Base-by-base conservation (phyloP, 1,284 basidiomycete genomes). In the Meira miltonrushii region DNA sequence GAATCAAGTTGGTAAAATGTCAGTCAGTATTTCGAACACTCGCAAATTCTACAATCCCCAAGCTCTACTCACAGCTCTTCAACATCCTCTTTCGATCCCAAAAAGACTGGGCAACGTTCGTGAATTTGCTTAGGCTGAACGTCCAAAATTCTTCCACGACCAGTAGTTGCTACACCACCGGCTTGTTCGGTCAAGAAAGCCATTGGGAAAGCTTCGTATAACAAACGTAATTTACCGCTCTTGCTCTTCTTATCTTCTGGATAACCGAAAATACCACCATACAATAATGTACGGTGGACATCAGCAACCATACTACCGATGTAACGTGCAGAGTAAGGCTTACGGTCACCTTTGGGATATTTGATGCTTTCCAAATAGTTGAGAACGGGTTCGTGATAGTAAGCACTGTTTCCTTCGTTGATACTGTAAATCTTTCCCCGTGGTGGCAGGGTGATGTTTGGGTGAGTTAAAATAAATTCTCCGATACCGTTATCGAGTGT, bases 201-300 rank as follows among this genome's bases (percentile, higher is more conserved):
- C 94, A 97, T 97, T n/a, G 93, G 94, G 85, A 97, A 98, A 5
- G 91, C 94, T 81, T 98, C 95, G 77, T 98, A 99, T 51, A 98
- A 82, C 77, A 98, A 82, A 74, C 95, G 85, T 71, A 98, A 83
- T 82, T 99, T 99, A 59, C 94, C 94, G 69, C 81, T 87, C 83
- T 93, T 95, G 81, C 86, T 90, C 85, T 98, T 98, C 84, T 92
- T 96, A 82, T 98, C 95, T 74, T 88, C 87, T 6, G 95, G 95
- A 81, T 99, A 99, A 21, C 93, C 92, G 75, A 99, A 99, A 78
- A 99, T 97, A 53, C 95, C 95, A 43, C 95, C 95, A 78, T 99
- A 98, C 7, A 99, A 83, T 49, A 98, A 82, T 7, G 95, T 98
- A 68, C 94, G 86, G 81, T 98, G 94, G 23, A 94, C 92, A 80